Percentiles rank a stretch among this genome's conserved stretches.
Evolutionary conservation across 108 stramenopile genomes (phyloP).

Genomic region (Nannochloropsis oceanica): DNA sequence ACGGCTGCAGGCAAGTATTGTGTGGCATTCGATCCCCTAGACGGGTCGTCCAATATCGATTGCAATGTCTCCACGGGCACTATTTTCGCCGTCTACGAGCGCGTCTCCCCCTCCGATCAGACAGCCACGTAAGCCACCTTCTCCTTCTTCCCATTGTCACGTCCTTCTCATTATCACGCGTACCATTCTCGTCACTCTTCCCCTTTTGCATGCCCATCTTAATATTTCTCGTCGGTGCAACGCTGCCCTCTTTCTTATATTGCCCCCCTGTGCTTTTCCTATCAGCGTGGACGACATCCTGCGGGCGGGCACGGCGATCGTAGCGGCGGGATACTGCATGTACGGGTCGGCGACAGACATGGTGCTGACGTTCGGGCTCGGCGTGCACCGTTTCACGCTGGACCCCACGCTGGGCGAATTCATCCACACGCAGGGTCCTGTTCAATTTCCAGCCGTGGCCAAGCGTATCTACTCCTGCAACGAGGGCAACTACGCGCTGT

Average conservation of each 20-base stretch:
- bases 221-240: no score
- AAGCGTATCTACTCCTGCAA: conserved; percentile 82
- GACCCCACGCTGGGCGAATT: conserved; percentile 97
- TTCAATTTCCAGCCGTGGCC: conserved; percentile 64
- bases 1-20: conserved; percentile 63
- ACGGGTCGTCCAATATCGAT: conserved; percentile 97
- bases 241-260: no score
- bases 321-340: conserved; percentile 85
- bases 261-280: neutral
- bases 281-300: conserved; percentile 76
- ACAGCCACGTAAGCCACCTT: neutral
- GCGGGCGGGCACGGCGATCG: conserved; percentile 71
- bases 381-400: conserved; percentile 90
- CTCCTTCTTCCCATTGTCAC: no score
- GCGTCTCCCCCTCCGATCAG: neutral
- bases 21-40: conserved; percentile 96
- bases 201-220: no score
- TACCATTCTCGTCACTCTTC: no score
- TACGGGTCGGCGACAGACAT: conserved; percentile 90
- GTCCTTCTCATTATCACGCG: no score
- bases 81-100: conserved; percentile 88
- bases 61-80: conserved; percentile 97
- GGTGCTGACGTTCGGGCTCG: conserved; percentile 76
- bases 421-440: conserved; percentile 74
- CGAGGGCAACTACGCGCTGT: conserved; percentile 83